Conservation (phyloP, 805 yeast species). For the Nakazawaea wickerhamii region DNA sequence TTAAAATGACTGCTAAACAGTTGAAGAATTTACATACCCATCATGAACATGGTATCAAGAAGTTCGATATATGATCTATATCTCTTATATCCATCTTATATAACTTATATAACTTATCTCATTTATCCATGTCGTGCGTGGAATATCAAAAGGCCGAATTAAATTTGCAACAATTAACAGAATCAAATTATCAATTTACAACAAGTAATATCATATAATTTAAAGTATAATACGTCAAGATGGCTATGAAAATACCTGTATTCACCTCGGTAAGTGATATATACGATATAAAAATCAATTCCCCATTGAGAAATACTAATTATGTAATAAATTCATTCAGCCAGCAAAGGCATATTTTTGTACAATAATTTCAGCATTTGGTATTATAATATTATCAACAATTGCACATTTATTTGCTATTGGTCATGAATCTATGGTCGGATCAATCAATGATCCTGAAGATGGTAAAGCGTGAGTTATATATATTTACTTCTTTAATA, state of each 20-base stretch:
- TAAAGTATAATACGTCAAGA: not conserved
- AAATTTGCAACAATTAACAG: too few relatives aligned
- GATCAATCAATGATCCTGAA: conserved; percentile 84
- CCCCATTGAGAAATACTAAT: too few relatives aligned
- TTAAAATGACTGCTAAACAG: conserved; percentile 37
- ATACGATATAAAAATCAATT: too few relatives aligned
- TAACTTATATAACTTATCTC: not conserved
- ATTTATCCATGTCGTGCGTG: not conserved
- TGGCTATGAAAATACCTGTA: conserved; percentile 14
- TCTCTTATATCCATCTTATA: too few relatives aligned
- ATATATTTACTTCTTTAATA: not conserved
- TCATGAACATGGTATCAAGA: conserved; percentile 59
- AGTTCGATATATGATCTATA: too few relatives aligned
- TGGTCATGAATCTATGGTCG: conserved; percentile 89
- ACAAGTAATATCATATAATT: too few relatives aligned
- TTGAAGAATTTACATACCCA: conserved; percentile 40
- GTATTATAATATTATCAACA: conserved; percentile 78
- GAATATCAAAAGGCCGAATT: too few relatives aligned
- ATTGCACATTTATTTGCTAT: conserved; percentile 76
- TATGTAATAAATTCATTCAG: conserved; percentile 29
- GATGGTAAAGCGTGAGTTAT: conserved; percentile 73
- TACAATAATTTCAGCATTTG: conserved; percentile 88
- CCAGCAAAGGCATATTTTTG: conserved; percentile 92
- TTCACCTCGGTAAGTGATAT: conserved; percentile 10
- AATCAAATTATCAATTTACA: too few relatives aligned